Conservation (phyloP, 1,284 basidiomycete genomes). For the Sanguinoderma infundibulare region DNA sequence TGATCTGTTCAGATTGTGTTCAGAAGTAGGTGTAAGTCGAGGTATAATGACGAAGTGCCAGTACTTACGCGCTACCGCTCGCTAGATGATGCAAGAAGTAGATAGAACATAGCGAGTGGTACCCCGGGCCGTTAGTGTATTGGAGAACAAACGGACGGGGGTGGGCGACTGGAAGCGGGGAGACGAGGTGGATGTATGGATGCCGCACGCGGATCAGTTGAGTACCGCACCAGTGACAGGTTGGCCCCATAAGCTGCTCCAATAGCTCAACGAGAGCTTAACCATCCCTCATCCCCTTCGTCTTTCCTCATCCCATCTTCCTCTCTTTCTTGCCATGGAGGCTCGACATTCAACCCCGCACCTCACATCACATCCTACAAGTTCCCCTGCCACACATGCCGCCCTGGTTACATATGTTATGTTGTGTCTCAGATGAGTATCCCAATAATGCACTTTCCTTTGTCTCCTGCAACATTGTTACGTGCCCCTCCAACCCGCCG, state of each 20-base stretch:
- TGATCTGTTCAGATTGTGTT: too few species aligned
- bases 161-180: not conserved
- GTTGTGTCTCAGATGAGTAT: not conserved
- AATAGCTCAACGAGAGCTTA: too few species aligned
- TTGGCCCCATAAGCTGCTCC: not conserved
- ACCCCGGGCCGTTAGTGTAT: too few species aligned
- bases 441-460: not conserved
- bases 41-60: too few species aligned
- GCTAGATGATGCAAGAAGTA: too few species aligned
- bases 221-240: conserved; percentile 3
- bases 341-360: not conserved
- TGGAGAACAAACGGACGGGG: too few species aligned
- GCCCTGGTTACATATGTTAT: not conserved
- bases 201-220: not conserved
- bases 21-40: too few species aligned
- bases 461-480: not conserved
- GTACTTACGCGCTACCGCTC: too few species aligned
- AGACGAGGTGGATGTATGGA: not conserved
- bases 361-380: not conserved
- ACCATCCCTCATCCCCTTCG: not conserved
- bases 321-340: not conserved
- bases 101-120: too few species aligned
- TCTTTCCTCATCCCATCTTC: not conserved
- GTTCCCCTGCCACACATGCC: not conserved
- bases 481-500: not conserved